A percentile compares a stretch with the other conserved stretches of the same genome.
Conservation (phyloP, 371 early-diverging fungal species). For the Haplosporangium sp. region DNA sequence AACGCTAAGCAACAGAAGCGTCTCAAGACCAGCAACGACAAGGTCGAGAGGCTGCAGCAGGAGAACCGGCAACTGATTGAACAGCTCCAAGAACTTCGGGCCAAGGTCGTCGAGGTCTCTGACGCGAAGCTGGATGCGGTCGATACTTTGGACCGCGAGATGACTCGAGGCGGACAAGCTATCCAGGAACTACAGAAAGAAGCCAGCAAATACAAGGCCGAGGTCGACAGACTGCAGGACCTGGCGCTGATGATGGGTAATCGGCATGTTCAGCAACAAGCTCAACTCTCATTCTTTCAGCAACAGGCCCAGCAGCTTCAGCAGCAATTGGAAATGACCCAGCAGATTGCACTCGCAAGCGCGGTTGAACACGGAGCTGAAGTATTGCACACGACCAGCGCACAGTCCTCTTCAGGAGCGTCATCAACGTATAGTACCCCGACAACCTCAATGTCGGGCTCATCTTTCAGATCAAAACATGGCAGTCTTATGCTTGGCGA, state of each 20-base stretch:
- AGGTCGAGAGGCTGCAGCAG: slow-evolving; percentile 37
- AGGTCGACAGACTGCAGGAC: slow-evolving; percentile 39
- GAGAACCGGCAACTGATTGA: slow-evolving; percentile 46
- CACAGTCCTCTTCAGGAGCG: background rate
- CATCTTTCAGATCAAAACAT: slow-evolving; percentile 17
- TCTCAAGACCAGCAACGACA: slow-evolving; percentile 23
- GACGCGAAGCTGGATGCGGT: slow-evolving; percentile 16
- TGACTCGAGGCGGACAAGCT: slow-evolving; percentile 1
- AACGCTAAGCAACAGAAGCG: slow-evolving; percentile 25
- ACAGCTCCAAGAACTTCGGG: slow-evolving; percentile 25
- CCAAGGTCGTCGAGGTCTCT: slow-evolving; percentile 8
- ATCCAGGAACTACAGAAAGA: slow-evolving; percentile 20
- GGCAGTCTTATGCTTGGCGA: slow-evolving; percentile 28
- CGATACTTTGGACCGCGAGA: slow-evolving; percentile 10
- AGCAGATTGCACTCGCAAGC: background rate
- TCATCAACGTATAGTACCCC: background rate
- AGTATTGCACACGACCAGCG: background rate
- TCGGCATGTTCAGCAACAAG: slow-evolving; percentile 43
- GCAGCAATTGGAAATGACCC: slow-evolving; percentile 18
- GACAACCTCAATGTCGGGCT: slow-evolving; percentile 3
- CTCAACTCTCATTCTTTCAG: slow-evolving; percentile 43
- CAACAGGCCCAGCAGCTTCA: slow-evolving; percentile 34
- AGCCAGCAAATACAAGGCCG: slow-evolving; percentile 10
- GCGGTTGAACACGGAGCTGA: too few relatives aligned
- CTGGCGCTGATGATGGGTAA: slow-evolving; percentile 40